These are phyloP conservation scores for Thermomyces lanuginosus DNA, from an alignment of 2,329 filamentous ascomycete genomes.

Conservation along the genomic window DNA sequence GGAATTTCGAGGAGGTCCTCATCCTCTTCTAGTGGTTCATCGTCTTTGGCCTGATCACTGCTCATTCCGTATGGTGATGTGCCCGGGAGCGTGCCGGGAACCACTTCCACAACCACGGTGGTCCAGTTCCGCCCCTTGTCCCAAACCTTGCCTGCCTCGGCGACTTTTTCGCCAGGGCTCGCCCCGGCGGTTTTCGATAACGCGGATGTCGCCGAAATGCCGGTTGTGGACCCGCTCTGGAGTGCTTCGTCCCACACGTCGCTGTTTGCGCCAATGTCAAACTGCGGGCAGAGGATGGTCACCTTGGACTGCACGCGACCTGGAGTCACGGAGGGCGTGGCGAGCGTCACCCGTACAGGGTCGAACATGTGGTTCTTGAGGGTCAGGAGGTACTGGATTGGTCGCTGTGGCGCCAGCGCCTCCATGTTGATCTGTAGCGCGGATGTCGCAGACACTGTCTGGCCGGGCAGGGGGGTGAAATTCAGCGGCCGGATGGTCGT, in stretches of 20 bases:
- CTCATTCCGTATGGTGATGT: conserved; percentile 9
- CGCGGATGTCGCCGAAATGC: conserved; percentile 3
- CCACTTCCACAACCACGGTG: conserved; percentile 78
- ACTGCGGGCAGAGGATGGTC: conserved; percentile 84
- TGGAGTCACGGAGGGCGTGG: conserved; percentile 63
- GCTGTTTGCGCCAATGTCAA: conserved; percentile 88
- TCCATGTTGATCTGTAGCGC: conserved; percentile 26
- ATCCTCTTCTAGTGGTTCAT: conserved; percentile 30
- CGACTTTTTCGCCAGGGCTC: conserved; percentile 32
- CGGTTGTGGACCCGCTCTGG: conserved; percentile 30
- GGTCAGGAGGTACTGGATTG: conserved; percentile 69
- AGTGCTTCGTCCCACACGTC: conserved; percentile 86
- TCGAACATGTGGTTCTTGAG: conserved; percentile 93
- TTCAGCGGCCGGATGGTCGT: conserved; percentile 49
- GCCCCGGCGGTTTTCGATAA: conserved; percentile 14
- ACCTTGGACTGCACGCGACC: conserved; percentile 63
- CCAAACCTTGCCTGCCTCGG: conserved; percentile 92
- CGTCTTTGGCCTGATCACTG: conserved; percentile 12
- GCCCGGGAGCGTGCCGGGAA: conserved; percentile 38
- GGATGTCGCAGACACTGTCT: conserved; percentile 13
- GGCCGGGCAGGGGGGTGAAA: conserved; percentile 21
- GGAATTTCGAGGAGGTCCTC: conserved; percentile 71
- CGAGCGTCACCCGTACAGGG: conserved; percentile 68
- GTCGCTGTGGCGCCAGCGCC: conserved; percentile 32
- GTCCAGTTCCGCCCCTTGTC: conserved; percentile 89